Percentiles rank a stretch among this genome's conserved stretches.
phyloP scores from a whole-genome alignment of 2,329 filamentous ascomycete genomes.

The Dothistroma pini region DNA sequence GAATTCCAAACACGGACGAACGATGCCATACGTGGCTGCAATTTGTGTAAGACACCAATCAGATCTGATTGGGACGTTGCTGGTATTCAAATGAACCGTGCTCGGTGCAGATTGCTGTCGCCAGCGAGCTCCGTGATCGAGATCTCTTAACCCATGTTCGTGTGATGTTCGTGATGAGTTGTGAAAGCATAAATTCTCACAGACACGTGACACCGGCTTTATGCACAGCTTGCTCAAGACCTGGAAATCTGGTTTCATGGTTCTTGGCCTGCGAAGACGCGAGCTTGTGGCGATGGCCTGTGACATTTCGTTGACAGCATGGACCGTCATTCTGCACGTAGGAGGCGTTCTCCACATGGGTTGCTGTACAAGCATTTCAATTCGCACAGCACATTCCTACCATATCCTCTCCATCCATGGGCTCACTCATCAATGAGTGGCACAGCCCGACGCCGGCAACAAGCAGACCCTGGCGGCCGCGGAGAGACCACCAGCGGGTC shows the following conservation, averaged over 20 bases:
- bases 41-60: neutral
- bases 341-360: neutral
- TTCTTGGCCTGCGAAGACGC: neutral
- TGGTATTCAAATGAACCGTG: neutral
- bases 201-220: neutral
- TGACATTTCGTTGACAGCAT: neutral
- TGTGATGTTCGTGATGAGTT: neutral
- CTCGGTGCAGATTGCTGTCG: neutral
- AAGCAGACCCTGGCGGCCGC: neutral
- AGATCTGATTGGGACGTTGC: neutral
- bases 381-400: neutral
- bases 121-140: neutral
- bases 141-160: neutral
- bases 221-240: neutral
- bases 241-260: neutral
- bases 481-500: neutral
- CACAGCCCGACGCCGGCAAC: neutral
- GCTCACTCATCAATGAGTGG: neutral
- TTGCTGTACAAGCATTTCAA: neutral
- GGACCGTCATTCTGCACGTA: neutral
- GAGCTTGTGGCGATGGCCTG: neutral
- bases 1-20: neutral
- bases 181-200: neutral
- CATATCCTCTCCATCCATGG: neutral
- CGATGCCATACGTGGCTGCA: neutral